Conservation (phyloP, 768 basidiomycete species). For the Collybia sp. region DNA sequence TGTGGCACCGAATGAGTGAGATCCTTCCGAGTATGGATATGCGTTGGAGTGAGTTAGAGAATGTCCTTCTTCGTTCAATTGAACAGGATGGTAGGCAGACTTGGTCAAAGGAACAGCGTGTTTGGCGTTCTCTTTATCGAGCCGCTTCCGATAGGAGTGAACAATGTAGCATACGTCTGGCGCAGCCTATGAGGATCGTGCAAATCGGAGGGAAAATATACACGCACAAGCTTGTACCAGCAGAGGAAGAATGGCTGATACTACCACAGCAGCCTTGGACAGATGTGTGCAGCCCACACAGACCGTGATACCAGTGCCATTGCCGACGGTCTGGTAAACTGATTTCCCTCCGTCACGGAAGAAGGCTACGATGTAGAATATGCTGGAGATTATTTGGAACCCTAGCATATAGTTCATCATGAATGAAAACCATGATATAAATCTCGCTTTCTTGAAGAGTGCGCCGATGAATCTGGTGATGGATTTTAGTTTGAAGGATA, state of each 20-base stretch:
- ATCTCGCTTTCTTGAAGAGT: conserved; percentile 29
- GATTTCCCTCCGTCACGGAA: conserved; percentile 20
- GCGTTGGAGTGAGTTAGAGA: too few relatives aligned
- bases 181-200: conserved; percentile 1
- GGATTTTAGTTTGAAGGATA: conserved; percentile 2
- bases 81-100: conserved; percentile 4
- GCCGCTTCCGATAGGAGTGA: conserved; percentile 26
- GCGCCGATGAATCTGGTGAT: conserved; percentile 32
- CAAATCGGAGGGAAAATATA: not conserved
- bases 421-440: conserved; percentile 27
- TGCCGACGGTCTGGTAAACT: conserved; percentile 17
- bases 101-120: conserved; percentile 14
- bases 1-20: too few relatives aligned
- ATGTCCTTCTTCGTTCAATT: too few relatives aligned
- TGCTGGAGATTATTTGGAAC: conserved; percentile 23
- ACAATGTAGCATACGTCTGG: conserved; percentile 36
- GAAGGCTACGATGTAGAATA: conserved; percentile 28
- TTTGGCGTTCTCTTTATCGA: conserved; percentile 21
- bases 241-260: conserved; percentile 28
- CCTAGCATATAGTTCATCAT: conserved; percentile 23
- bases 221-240: conserved; percentile 33
- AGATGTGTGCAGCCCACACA: conserved; percentile 23
- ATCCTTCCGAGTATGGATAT: too few relatives aligned
- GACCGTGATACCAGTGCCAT: conserved; percentile 14
- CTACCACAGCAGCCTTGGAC: conserved; percentile 24